These are phyloP conservation scores for Fusarium sp. DNA, from an alignment of 2,329 filamentous ascomycete genomes.

Conservation along the genomic window DNA sequence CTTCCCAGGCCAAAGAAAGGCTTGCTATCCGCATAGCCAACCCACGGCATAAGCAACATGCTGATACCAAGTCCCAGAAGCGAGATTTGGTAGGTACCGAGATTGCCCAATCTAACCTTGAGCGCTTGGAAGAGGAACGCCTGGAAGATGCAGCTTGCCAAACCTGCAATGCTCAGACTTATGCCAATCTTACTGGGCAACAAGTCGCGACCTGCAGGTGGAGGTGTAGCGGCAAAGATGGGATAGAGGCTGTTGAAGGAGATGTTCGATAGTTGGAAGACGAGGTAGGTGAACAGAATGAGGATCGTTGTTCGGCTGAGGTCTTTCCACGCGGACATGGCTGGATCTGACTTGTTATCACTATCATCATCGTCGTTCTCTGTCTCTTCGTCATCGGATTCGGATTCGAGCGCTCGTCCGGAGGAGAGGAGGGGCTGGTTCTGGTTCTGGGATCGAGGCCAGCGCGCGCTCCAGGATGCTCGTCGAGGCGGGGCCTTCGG, in stretches of 20 bases:
- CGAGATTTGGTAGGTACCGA: slow-evolving; percentile 82
- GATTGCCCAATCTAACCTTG: slow-evolving; percentile 84
- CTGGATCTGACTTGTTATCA: slow-evolving; percentile 25
- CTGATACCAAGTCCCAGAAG: slow-evolving; percentile 83
- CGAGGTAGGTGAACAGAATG: slow-evolving; percentile 85
- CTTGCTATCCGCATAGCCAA: slow-evolving; percentile 77
- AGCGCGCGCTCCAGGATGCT: slow-evolving; percentile 54
- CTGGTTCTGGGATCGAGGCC: slow-evolving; percentile 48
- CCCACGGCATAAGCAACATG: slow-evolving; percentile 89
- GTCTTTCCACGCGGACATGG: slow-evolving; percentile 58
- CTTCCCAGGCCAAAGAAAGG: slow-evolving; percentile 68
- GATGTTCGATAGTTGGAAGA: slow-evolving; percentile 94
- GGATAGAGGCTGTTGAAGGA: slow-evolving; percentile 96
- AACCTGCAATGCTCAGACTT: slow-evolving; percentile 84
- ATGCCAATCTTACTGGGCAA: slow-evolving; percentile 85
- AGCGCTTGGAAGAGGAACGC: slow-evolving; percentile 84
- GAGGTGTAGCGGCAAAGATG: slow-evolving; percentile 82
- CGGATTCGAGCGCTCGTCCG: slow-evolving; percentile 32
- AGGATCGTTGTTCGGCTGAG: slow-evolving; percentile 85
- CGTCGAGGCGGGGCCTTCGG: slow-evolving; percentile 38
- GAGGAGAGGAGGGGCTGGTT: slow-evolving; percentile 49
- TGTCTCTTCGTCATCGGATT: slow-evolving; percentile 43
- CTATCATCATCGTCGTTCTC: slow-evolving; percentile 43
- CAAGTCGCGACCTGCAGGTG: slow-evolving; percentile 81
- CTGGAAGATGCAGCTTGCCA: slow-evolving; percentile 91